phyloP scores from a whole-genome alignment of 768 basidiomycete species.

The Auricularia auricula-judae region DNA sequence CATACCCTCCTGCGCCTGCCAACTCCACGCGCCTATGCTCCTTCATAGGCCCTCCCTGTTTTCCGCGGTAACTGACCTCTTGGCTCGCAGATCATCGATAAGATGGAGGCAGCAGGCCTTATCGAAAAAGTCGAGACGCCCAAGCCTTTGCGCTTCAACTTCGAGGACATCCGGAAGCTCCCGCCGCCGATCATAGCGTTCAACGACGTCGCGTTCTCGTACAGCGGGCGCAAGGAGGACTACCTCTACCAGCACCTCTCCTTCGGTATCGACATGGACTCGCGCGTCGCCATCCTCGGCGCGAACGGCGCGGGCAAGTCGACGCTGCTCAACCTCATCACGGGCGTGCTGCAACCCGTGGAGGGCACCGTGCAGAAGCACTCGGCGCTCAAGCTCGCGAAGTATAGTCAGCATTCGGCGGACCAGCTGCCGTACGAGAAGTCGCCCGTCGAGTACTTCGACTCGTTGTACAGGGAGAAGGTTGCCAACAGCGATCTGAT shows the following conservation, averaged over 20 bases:
- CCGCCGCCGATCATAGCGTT: constrained; percentile 98
- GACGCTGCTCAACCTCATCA: constrained; percentile 85
- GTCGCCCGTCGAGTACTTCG: constrained; percentile 90
- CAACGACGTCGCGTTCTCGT: constrained; percentile 87
- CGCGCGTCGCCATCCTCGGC: constrained; percentile 89
- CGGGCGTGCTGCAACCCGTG: constrained; percentile 61
- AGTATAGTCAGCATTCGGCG: constrained; percentile 97
- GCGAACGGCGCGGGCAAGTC: constrained; percentile 95
- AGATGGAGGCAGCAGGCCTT: constrained; percentile 99
- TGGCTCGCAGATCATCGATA: constrained; percentile 72
- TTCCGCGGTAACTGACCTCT: neutral
- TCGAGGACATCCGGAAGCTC: constrained; percentile 86
- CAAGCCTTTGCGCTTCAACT: constrained; percentile 80
- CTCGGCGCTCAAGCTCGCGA: constrained; percentile 82
- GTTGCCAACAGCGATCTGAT: constrained; percentile 89
- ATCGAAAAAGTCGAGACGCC: constrained; percentile 80
- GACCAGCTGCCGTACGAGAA: constrained; percentile 95
- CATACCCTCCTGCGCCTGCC: too few species aligned
- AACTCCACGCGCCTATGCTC: too few species aligned
- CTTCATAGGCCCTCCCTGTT: neutral
- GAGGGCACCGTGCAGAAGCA: constrained; percentile 88
- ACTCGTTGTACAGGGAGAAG: constrained; percentile 62
- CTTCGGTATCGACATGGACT: constrained; percentile 99
- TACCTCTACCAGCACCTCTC: constrained; percentile 80
- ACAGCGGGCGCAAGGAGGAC: constrained; percentile 81